Base-by-base conservation (phyloP, 148 eudicot species). In the Cornus kousa region DNA sequence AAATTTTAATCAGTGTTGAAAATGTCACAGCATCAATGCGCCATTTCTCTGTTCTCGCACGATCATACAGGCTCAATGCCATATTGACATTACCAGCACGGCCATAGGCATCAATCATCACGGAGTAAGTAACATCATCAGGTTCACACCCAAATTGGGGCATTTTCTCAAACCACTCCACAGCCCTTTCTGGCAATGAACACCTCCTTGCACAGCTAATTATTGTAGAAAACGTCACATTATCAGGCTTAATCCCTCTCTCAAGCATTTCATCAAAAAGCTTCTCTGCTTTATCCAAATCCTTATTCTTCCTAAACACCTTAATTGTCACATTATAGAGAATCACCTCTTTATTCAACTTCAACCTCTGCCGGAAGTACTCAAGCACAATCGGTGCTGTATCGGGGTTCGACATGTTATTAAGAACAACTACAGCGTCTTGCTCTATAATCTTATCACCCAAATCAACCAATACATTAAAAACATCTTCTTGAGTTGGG, bases 131-230 rank as follows among this genome's bases (percentile, higher is more conserved):
- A 73, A 95, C 86, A 74, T 80, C 87, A 79, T 95, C 98, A 9
- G 98, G 96, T 32, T 88, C 64, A 24, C 89, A 87, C 53, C 89
- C 92, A 64, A 82, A 90, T 5, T 79, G 73, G 0, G 90, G 80
- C 94, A 95, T 93, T 83, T 89, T 95, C 68, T 93, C 97, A 75
- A 90, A 95, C 98, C 94, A 89, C 69, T 89, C 90, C 17, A 93
- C 93, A 5, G 98, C 98, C 79, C 87, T 88, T 6, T 80, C 70
- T 3, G 95, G 94, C 82, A 88, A 74, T 75, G 80, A 80, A 20
- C 88, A 90, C 77, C 78, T 35, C 90, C 96, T 86, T 40, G 93
- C 90, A 70, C 98, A 95, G 32, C 93, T 89, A 74, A 95, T 93
- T 31, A 95, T 80, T 0, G 98, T 91, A 22, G 97, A 95, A 69